Percentiles rank a stretch among this genome's conserved stretches.
phyloP scores from a whole-genome alignment of 2,329 filamentous ascomycete species.

The Aspergillus tanneri region DNA sequence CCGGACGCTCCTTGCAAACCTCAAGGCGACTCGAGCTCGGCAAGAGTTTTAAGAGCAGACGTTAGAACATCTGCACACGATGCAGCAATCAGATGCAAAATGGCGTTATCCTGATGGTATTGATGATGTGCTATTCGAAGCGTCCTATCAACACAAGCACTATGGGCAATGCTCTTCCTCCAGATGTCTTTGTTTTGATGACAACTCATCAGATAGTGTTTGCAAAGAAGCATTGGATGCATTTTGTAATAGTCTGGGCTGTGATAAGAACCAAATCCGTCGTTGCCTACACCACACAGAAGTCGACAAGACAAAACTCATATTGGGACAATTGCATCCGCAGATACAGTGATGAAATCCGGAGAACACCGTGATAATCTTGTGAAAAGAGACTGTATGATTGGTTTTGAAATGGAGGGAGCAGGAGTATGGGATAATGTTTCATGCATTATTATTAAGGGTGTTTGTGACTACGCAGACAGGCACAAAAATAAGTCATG shows the following conservation, averaged over 20 bases:
- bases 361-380: constrained; percentile 6
- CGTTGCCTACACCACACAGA: background rate
- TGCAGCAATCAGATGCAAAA: background rate
- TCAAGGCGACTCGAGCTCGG: background rate
- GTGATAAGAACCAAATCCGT: background rate
- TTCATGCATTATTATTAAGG: constrained; percentile 19
- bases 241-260: constrained; percentile 4
- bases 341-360: constrained; percentile 11
- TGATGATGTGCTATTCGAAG: constrained; percentile 9
- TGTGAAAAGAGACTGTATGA: background rate
- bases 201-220: background rate
- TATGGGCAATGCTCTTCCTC: background rate
- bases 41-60: constrained; percentile 1
- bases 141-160: constrained; percentile 14
- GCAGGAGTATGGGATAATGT: constrained; percentile 18
- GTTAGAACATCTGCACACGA: background rate
- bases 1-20: background rate
- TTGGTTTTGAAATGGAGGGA: constrained; percentile 21
- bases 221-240: constrained; percentile 6
- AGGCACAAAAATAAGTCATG: constrained; percentile 20
- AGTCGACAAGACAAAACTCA: background rate
- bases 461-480: constrained; percentile 23
- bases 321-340: constrained; percentile 12
- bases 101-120: background rate
- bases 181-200: constrained; percentile 1